Evolutionary conservation across 306 rosid genomes (phyloP).

Genomic region (Phaseolus lunatus): DNA sequence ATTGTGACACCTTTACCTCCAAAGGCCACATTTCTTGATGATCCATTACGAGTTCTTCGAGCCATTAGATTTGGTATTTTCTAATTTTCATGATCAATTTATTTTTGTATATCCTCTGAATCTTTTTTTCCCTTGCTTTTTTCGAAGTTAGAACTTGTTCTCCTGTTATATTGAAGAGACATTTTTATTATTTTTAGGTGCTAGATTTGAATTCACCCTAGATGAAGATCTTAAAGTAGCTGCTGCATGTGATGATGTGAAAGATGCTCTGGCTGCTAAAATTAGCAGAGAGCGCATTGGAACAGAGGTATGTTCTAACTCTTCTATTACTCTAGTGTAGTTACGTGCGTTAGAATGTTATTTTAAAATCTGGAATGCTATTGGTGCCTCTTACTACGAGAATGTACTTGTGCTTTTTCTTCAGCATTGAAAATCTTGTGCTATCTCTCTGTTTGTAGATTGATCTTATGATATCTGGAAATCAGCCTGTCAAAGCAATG

Average conservation of each 20-base stretch:
- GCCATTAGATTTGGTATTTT: constrained; percentile 89
- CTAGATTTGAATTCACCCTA: constrained; percentile 78
- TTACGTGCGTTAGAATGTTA: constrained; percentile 24
- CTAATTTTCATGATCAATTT: background rate
- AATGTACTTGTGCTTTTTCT: constrained; percentile 21
- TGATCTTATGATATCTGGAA: constrained; percentile 88
- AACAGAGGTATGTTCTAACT: constrained; percentile 63
- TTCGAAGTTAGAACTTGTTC: constrained; percentile 12
- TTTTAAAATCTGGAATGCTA: constrained; percentile 23
- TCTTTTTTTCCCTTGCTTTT: constrained; percentile 8
- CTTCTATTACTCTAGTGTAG: constrained; percentile 36
- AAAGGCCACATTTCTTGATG: constrained; percentile 87
- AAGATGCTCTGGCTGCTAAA: constrained; percentile 81
- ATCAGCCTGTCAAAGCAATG: constrained; percentile 87
- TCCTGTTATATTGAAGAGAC: constrained; percentile 32
- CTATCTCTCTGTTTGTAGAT: constrained; percentile 52
- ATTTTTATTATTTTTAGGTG: constrained; percentile 62
- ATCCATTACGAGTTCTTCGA: constrained; percentile 91
- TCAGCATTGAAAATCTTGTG: background rate
- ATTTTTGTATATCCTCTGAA: constrained; percentile 21
- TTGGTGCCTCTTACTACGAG: constrained; percentile 26
- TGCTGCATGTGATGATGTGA: constrained; percentile 85
- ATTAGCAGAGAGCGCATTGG: constrained; percentile 95
- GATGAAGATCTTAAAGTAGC: constrained; percentile 87
- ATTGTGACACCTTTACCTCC: constrained; percentile 94